These are phyloP conservation scores for Ustilago xerochloae DNA, from an alignment of 1,284 basidiomycete species.

Conservation along the genomic window DNA sequence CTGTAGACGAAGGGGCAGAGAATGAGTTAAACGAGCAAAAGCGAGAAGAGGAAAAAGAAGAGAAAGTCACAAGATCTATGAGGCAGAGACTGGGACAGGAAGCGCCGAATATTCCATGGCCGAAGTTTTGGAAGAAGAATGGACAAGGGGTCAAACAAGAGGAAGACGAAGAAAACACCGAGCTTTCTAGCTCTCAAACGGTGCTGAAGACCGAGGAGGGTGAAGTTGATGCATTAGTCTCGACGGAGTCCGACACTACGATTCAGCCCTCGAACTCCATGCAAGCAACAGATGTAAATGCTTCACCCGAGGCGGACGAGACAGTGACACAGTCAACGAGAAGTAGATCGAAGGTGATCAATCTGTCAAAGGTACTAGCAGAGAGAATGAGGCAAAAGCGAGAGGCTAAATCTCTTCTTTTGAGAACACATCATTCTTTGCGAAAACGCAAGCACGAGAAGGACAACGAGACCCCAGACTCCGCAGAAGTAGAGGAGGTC, in stretches of 20 bases:
- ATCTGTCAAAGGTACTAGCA: constrained; percentile 30
- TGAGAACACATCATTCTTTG: constrained; percentile 35
- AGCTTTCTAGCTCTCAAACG: background rate
- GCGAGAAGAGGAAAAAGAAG: background rate
- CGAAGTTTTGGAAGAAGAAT: constrained; percentile 22
- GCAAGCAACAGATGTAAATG: background rate
- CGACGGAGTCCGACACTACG: background rate
- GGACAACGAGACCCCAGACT: background rate
- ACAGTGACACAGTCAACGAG: background rate
- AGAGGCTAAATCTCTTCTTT: constrained; percentile 25
- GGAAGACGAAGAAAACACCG: background rate
- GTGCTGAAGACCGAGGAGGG: background rate
- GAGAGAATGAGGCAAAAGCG: constrained; percentile 29
- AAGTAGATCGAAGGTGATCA: background rate
- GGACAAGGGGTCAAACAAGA: background rate
- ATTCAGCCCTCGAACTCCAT: background rate
- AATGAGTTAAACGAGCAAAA: background rate
- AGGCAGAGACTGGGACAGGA: constrained; percentile 14
- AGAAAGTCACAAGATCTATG: constrained; percentile 31
- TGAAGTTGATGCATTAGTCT: background rate
- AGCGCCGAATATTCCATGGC: constrained; percentile 27
- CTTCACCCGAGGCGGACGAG: background rate
- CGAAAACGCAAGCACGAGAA: constrained; percentile 6
- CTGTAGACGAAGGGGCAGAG: background rate
- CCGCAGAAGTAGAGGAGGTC: background rate